Percentiles rank a stretch among this genome's conserved stretches.
These are phyloP conservation scores for Tricholoma bakamatsutake DNA, from an alignment of 768 basidiomycete species.

Conservation along the genomic window DNA sequence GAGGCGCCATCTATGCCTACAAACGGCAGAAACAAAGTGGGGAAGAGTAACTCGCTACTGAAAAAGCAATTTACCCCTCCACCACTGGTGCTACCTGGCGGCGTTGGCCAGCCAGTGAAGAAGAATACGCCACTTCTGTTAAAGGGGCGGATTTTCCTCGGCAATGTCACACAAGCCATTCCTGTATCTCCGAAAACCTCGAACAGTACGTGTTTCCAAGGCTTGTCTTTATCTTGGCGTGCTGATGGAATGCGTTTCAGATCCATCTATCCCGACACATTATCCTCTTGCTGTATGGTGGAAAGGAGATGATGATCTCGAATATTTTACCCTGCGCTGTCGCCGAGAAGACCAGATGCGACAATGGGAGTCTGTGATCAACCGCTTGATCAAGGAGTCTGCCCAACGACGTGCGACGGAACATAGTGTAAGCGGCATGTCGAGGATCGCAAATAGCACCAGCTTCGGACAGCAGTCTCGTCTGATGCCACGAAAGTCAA, in stretches of 20 bases:
- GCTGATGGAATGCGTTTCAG: conserved; percentile 22
- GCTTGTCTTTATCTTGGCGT: conserved; percentile 7
- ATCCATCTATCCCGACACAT: conserved; percentile 45
- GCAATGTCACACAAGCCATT: conserved; percentile 85
- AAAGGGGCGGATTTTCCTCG: conserved; percentile 95
- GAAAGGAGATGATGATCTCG: conserved; percentile 90
- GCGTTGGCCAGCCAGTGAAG: conserved; percentile 55
- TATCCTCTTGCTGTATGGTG: conserved; percentile 89
- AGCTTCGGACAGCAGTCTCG: conserved; percentile 31
- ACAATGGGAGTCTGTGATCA: conserved; percentile 90
- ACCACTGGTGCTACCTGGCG: conserved; percentile 42
- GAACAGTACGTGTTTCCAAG: conserved; percentile 42
- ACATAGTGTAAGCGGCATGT: conserved; percentile 36
- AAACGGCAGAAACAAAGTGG: conserved; percentile 59
- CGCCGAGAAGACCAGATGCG: conserved; percentile 87
- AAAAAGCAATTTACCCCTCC: conserved; percentile 68
- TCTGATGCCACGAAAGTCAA: conserved; percentile 24
- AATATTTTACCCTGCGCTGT: conserved; percentile 92
- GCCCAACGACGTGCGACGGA: conserved; percentile 67
- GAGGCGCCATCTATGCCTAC: conserved; percentile 62
- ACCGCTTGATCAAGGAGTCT: conserved; percentile 76
- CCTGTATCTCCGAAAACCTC: conserved; percentile 53
- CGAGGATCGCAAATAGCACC: conserved; percentile 49
- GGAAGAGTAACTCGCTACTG: conserved; percentile 84
- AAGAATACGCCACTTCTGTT: conserved; percentile 79